Percentiles rank a stretch among this genome's conserved stretches.
These are phyloP conservation scores for Candida pini DNA, from an alignment of 805 yeast species.

Conservation along the genomic window DNA sequence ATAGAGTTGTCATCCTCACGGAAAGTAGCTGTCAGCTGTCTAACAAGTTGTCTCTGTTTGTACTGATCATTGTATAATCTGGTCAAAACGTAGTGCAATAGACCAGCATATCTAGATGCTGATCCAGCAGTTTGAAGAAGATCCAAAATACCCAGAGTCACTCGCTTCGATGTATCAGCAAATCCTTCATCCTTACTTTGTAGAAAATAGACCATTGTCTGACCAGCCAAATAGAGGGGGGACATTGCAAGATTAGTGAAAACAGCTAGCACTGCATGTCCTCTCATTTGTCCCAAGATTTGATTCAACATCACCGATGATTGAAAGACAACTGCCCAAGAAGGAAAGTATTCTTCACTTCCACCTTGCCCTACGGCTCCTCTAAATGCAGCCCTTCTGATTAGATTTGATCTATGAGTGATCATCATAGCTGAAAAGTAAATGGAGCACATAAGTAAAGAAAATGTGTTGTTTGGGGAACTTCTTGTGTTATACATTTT, in stretches of 20 bases:
- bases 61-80: slow-evolving; percentile 3
- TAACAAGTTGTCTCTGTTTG: slow-evolving; percentile 2
- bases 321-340: slow-evolving; percentile 17
- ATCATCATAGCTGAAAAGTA: slow-evolving; percentile 5
- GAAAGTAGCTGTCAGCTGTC: too few relatives aligned
- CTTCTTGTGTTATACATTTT: slow-evolving; percentile 1
- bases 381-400: neutral
- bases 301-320: slow-evolving; percentile 8
- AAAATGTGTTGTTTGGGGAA: slow-evolving; percentile 2
- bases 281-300: slow-evolving; percentile 4
- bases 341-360: slow-evolving; percentile 8
- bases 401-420: slow-evolving; percentile 6
- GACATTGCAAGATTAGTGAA: slow-evolving; percentile 2
- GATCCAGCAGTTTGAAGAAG: neutral
- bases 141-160: slow-evolving; percentile 1
- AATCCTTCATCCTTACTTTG: slow-evolving; percentile 3
- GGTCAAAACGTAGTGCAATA: slow-evolving; percentile 4
- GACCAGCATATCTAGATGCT: slow-evolving; percentile 1
- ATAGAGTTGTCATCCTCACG: too few relatives aligned
- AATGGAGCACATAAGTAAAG: slow-evolving; percentile 2
- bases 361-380: too few relatives aligned
- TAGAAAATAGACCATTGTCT: slow-evolving; percentile 9
- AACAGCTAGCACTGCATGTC: slow-evolving; percentile 1
- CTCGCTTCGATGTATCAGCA: slow-evolving; percentile 2
- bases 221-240: slow-evolving; percentile 9